Conservation (phyloP, 768 basidiomycete genomes). For the Stropharia rugosoannulata region DNA sequence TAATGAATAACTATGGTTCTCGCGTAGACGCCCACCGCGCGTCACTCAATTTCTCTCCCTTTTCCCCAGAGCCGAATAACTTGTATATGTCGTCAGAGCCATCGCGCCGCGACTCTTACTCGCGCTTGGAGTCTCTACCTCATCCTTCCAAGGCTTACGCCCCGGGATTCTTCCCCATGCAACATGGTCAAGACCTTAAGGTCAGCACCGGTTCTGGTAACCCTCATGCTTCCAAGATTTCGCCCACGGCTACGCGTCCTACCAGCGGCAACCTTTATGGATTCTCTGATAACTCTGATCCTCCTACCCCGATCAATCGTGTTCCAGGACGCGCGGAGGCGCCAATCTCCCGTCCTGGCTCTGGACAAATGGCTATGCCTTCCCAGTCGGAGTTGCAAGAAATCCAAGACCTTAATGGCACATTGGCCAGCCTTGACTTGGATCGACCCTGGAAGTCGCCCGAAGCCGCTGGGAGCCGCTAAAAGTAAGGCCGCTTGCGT, state of each 20-base stretch:
- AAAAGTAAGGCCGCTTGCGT: not conserved
- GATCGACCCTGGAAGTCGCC: constrained; percentile 38
- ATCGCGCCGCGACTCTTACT: constrained; percentile 33
- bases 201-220: constrained; percentile 15
- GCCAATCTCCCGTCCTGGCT: constrained; percentile 53
- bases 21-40: constrained; percentile 36
- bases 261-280: constrained; percentile 45
- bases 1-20: constrained; percentile 13
- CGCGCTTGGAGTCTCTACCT: constrained; percentile 41
- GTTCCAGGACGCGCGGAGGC: constrained; percentile 42
- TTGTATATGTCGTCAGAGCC: constrained; percentile 32
- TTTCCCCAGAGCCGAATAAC: constrained; percentile 73
- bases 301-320: constrained; percentile 38
- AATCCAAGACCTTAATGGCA: constrained; percentile 74
- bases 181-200: constrained; percentile 39
- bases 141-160: constrained; percentile 50
- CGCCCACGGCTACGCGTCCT: constrained; percentile 43
- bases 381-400: constrained; percentile 41
- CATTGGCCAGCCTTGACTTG: constrained; percentile 72
- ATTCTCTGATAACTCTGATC: constrained; percentile 43
- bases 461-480: constrained; percentile 17
- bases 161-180: constrained; percentile 46
- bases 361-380: constrained; percentile 37
- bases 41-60: constrained; percentile 63
- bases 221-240: constrained; percentile 31